Evolutionary conservation across 345 rosid species (phyloP).

Genomic region (Geranium rotundifolium): DNA sequence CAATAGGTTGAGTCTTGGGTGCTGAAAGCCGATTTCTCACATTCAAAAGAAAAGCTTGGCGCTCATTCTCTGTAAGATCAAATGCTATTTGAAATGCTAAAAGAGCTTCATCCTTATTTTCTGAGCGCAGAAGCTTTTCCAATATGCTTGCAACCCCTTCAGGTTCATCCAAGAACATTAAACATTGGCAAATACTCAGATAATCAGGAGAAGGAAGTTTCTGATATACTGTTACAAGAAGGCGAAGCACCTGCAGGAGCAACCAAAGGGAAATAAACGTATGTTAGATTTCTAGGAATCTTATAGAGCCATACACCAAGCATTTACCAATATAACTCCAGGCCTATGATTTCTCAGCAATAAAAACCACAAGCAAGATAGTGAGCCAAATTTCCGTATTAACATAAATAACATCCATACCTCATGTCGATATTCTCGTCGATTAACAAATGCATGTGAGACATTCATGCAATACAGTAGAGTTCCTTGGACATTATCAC

Average conservation of each 20-base stretch:
- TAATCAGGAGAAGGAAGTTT: constrained; percentile 89
- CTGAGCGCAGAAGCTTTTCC: constrained; percentile 88
- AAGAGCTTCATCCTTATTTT: constrained; percentile 74
- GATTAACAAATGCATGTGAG: constrained; percentile 82
- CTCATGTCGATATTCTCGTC: constrained; percentile 86
- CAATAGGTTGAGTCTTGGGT: constrained; percentile 50
- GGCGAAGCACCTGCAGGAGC: constrained; percentile 64
- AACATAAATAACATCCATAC: constrained; percentile 23
- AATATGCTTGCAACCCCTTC: constrained; percentile 70
- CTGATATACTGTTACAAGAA: constrained; percentile 83
- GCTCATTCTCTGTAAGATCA: constrained; percentile 97
- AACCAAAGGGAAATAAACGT: constrained; percentile 4
- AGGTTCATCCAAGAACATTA: constrained; percentile 94
- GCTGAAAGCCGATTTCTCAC: constrained; percentile 72
- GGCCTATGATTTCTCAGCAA: neutral
- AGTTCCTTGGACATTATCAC: constrained; percentile 79
- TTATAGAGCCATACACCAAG: neutral
- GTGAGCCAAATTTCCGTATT: too few species aligned
- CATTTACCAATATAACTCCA: neutral
- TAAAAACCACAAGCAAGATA: too few species aligned
- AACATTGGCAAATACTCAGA: constrained; percentile 92
- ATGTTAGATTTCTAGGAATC: neutral
- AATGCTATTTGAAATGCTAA: constrained; percentile 88
- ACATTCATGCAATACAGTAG: constrained; percentile 75
- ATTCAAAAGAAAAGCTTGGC: constrained; percentile 91